These are phyloP conservation scores for Aspergillus ustus DNA, from an alignment of 2,329 filamentous ascomycete species.

Conservation along the genomic window DNA sequence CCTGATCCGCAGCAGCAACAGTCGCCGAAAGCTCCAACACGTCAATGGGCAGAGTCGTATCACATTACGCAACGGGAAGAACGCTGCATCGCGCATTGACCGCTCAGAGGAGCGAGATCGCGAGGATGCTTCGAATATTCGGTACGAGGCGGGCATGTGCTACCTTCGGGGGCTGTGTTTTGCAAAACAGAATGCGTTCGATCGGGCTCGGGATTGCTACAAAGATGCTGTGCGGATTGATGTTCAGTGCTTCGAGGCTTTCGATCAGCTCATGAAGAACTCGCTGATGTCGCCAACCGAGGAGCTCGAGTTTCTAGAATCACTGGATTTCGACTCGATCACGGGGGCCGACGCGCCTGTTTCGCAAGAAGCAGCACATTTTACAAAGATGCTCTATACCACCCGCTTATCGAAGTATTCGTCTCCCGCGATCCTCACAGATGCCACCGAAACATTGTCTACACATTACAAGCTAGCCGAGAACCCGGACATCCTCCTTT, in stretches of 20 bases:
- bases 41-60: conserved; percentile 60
- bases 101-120: conserved; percentile 65
- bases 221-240: conserved; percentile 97
- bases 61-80: conserved; percentile 52
- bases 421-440: conserved; percentile 79
- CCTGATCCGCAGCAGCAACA: conserved; percentile 73
- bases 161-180: conserved; percentile 92
- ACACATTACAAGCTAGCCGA: conserved; percentile 87
- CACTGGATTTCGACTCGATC: conserved; percentile 87
- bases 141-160: conserved; percentile 97
- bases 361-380: conserved; percentile 86
- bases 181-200: conserved; percentile 95
- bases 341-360: conserved; percentile 67
- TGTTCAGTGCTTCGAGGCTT: conserved; percentile 97
- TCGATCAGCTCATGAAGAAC: conserved; percentile 97
- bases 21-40: conserved; percentile 73
- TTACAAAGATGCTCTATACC: conserved; percentile 94
- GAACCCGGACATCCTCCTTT: conserved; percentile 89
- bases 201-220: conserved; percentile 96
- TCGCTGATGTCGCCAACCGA: conserved; percentile 86
- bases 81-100: conserved; percentile 55
- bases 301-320: conserved; percentile 86
- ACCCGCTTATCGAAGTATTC: conserved; percentile 95
- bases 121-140: conserved; percentile 75
- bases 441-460: conserved; percentile 85